Base-by-base conservation (phyloP, 2,329 filamentous ascomycete genomes). In the Aspergillus brunneoviolaceus region DNA sequence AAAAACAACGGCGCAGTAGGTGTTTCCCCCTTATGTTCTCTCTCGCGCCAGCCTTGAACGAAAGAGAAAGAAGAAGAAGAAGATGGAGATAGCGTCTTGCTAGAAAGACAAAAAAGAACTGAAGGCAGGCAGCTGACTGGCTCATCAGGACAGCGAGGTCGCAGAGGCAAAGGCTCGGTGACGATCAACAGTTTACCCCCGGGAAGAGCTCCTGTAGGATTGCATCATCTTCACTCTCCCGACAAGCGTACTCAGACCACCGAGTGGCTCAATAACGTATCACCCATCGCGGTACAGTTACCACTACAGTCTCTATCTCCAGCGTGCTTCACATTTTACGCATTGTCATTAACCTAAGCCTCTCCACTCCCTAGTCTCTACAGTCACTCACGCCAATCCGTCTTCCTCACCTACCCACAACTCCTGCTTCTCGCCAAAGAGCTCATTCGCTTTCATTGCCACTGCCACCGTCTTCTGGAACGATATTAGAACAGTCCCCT, bases 161-260 rank as follows among this genome's bases (percentile, higher is more conserved):
- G 60, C 51, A 66, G 47, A 56, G 65, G 63, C 51, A 66, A 61
- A 51, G 14, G 49, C 12, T 55, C 50, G 3, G 56, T 53, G 49
- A 62, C 60, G n/a, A 57, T 65, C 42, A 61, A 60, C 12, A 64
- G 58, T 21, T 57, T 68, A 12, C 49, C 33, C n/a, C 62, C 65
- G 49, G 63, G 58, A 33, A 56, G 63, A 54, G 61, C 58, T 58
- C 63, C 65, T 35, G 29, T 62, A 27, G 65, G 39, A n/a, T 9
- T 45, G 39, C 14, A 45, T n/a, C 39, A 19, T 45, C 39, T 45
- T n/a, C 39, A 45, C 39, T 45, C 39, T 16, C 39, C 39, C 14
- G 39, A 45, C 16, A 45, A 9, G 16, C 39, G 39, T 19, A 45
- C 39, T 9, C 39, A 45, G 39, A 45, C 39, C 5, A 7, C 39